Evolutionary conservation across 805 yeast species (phyloP), one percentile per base, ranked within the genome.

Genomic region (Scheffersomyces lignosus): DNA sequence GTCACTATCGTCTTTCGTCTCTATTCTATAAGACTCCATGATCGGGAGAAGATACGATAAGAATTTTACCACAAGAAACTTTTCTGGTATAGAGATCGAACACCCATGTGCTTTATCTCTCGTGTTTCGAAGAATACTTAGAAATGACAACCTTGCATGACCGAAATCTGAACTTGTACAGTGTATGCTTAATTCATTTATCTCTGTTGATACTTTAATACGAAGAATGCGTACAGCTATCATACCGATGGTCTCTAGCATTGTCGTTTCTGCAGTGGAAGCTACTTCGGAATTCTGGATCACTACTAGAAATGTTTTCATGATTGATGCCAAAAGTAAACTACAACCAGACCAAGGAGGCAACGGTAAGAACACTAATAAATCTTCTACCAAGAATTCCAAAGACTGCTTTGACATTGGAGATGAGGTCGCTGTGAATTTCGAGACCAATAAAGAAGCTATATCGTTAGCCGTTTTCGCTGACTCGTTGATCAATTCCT

Each of bases 331-430:
- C 5, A 84, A 55, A 12, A 84, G 45, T 0, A 65, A 45, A 41
- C 78, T 85, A 1, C 81, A 70, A 0, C 77, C 77, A 0, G 87
- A 69, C 78, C 83, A 87, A 37, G 78, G 81, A 0, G 88, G 86
- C 6, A 56, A 56, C 2, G 62, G 55, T 7, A 84, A 48, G 36
- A 84, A 54, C 0, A 51, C 42, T 5, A 78, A 39, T 15, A 85
- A 57, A 48, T 87, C 96, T 29, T 73, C 75, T 1, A 82, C 46
- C 18, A 82, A 62, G 14, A 71, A 48, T 23, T 82, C 88, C 26
- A 84, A 47, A 2, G 69, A 52, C 24, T 57, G 65, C 37, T 63
- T 69, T 12, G 46, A 44, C 2, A 48, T 47, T 1, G 56, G 31
- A 13, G 61, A 67, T 1, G 71, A 61, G 31, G 47, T 51, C 10